Conservation (phyloP, 2,329 filamentous ascomycete species). For the Biscogniauxia marginata region DNA sequence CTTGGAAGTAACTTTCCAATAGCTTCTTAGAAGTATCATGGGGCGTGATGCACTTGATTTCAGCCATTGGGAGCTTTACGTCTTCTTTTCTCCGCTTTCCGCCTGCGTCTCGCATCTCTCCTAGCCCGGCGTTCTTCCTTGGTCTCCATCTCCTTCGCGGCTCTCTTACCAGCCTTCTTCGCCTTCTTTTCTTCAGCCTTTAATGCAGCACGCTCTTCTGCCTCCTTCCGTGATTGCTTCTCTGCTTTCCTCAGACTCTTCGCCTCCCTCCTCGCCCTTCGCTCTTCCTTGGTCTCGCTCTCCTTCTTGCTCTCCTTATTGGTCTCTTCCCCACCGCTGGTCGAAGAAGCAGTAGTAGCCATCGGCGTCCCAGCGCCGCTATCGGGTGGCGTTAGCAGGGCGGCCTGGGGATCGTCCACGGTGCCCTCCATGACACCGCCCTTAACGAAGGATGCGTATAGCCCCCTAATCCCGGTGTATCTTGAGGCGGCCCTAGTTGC, state of each 20-base stretch:
- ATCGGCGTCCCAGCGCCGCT: constrained; percentile 29
- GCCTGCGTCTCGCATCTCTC: constrained; percentile 44
- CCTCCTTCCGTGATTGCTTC: constrained; percentile 30
- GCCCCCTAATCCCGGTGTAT: constrained; percentile 59
- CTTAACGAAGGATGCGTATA: constrained; percentile 83
- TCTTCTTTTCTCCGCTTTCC: constrained; percentile 33
- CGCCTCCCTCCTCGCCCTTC: constrained; percentile 25
- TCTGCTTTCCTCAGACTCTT: constrained; percentile 28
- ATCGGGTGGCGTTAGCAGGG: constrained; percentile 31
- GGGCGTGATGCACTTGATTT: too few relatives aligned
- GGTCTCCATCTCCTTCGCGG: constrained; percentile 41
- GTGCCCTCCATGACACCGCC: constrained; percentile 78
- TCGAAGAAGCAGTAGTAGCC: constrained; percentile 20
- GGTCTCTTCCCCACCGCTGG: constrained; percentile 33
- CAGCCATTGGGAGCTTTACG: constrained; percentile 15
- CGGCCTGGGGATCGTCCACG: constrained; percentile 35
- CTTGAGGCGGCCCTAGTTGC: constrained; percentile 46
- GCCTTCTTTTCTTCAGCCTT: constrained; percentile 39
- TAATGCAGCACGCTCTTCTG: constrained; percentile 14
- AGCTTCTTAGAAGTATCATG: neutral
- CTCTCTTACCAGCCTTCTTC: constrained; percentile 43
- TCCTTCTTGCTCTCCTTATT: constrained; percentile 34
- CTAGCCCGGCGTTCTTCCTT: constrained; percentile 44
- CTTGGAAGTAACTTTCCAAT: too few relatives aligned
- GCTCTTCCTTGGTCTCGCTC: constrained; percentile 33